Percentiles rank a stretch among this genome's conserved stretches.
Conservation (phyloP, 495 filamentous ascomycete species). For the Platismatia glauca region DNA sequence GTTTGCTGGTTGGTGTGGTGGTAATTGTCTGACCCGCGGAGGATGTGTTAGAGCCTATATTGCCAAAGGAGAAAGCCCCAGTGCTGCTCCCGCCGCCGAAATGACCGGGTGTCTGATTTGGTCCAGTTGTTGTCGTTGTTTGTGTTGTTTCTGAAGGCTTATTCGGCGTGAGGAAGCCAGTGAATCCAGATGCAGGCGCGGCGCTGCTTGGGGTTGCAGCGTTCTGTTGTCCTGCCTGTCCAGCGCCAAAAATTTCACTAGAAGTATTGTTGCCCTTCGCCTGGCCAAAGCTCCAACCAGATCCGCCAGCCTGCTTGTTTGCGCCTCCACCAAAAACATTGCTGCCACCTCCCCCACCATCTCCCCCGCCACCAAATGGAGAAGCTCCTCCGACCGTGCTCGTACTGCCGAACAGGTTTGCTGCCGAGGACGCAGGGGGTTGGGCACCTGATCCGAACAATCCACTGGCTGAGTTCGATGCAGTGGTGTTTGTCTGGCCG, state of each 20-base stretch:
- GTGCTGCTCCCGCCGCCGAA: slow-evolving; percentile 38
- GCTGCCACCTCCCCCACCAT: slow-evolving; percentile 7
- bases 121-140: slow-evolving; percentile 29
- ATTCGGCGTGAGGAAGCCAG: slow-evolving; percentile 33
- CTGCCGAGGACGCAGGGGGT: slow-evolving; percentile 9
- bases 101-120: slow-evolving; percentile 34
- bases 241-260: slow-evolving; percentile 38
- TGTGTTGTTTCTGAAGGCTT: slow-evolving; percentile 35
- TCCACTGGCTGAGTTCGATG: slow-evolving; percentile 18
- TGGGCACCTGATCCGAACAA: slow-evolving; percentile 36
- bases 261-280: slow-evolving; percentile 16
- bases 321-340: slow-evolving; percentile 13
- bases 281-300: slow-evolving; percentile 11
- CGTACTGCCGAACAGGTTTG: slow-evolving; percentile 11
- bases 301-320: slow-evolving; percentile 12
- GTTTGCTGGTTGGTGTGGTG: slow-evolving; percentile 26
- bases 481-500: slow-evolving; percentile 17
- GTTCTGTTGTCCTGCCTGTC: slow-evolving; percentile 23
- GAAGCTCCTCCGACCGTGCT: slow-evolving; percentile 23
- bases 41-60: slow-evolving; percentile 15
- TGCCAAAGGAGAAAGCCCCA: slow-evolving; percentile 14
- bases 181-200: slow-evolving; percentile 26
- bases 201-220: slow-evolving; percentile 23
- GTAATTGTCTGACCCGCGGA: slow-evolving; percentile 13
- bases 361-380: slow-evolving; percentile 31